Base-by-base conservation (phyloP, 148 eudicot species). In the Oxyria digyna region DNA sequence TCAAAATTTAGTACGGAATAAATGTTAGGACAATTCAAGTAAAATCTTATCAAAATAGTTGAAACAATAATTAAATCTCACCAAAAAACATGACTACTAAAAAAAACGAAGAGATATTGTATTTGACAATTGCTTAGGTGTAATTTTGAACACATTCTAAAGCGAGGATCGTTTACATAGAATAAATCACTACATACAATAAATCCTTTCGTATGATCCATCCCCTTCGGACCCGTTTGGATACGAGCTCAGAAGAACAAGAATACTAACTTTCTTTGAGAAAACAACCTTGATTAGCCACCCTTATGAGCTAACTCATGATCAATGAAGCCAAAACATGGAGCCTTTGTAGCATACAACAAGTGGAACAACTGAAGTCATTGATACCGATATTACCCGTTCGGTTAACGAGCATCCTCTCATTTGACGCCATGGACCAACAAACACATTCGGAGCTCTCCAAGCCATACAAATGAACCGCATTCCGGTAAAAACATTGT, bases 401-500 rank as follows among this genome's bases (percentile, higher is more conserved):
- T 4, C 85, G 93, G 94, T 6, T 87, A 0, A 31, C 97, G 0
- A 93, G 87, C 15, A 78, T 90, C 1, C 76, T 78, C 0, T 84
- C 85, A 32, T 81, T 90, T 59, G 46, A 87, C 0, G 77, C 82
- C 0, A 84, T 90, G 86, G 97, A 90, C 62, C 97, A 90, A 72
- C 80, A 78, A 78, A 71, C 67, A 90, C 89, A 3, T 87, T 84
- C 27, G 94, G 97, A 2, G 55, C 85, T 9, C 81, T 90, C 11
- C 93, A 87, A 77, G 87, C 87, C 0, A 75, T 87, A 4, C 97
- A 90, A 68, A 76, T 81, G 79, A 42, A 84, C 57, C n/a, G n/a
- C n/a, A n/a, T n/a, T n/a, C n/a, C n/a, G n/a, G n/a, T n/a, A n/a
- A n/a, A n/a, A n/a, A n/a, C n/a, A n/a, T n/a, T n/a, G n/a, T n/a